Conservation (phyloP, 2,329 filamentous ascomycete species). For the Catunica adiposa region DNA sequence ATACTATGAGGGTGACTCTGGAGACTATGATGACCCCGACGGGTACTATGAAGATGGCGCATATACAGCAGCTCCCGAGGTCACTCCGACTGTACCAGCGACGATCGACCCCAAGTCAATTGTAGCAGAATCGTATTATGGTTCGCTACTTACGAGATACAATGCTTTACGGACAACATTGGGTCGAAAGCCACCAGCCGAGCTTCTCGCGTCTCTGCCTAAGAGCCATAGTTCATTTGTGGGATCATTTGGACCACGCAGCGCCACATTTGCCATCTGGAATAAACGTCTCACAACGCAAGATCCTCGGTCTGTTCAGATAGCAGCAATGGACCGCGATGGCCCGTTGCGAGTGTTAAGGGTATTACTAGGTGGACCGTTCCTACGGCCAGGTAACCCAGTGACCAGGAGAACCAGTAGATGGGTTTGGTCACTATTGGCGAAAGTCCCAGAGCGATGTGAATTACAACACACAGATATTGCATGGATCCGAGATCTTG, state of each 20-base stretch:
- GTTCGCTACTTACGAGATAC: slow-evolving; percentile 49
- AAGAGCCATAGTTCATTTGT: slow-evolving; percentile 39
- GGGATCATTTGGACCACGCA: slow-evolving; percentile 33
- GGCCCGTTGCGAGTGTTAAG: slow-evolving; percentile 50
- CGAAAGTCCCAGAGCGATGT: slow-evolving; percentile 55
- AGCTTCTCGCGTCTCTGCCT: slow-evolving; percentile 36
- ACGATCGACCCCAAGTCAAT: slow-evolving; percentile 23
- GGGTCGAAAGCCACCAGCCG: slow-evolving; percentile 34
- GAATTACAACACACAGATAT: slow-evolving; percentile 62
- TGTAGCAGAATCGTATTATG: slow-evolving; percentile 51
- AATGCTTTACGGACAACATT: slow-evolving; percentile 45
- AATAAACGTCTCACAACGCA: slow-evolving; percentile 32
- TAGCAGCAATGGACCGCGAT: slow-evolving; percentile 49
- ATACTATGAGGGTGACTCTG: slow-evolving; percentile 20
- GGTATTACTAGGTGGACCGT: slow-evolving; percentile 47
- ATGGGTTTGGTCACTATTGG: slow-evolving; percentile 77
- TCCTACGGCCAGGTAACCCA: slow-evolving; percentile 41
- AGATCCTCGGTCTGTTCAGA: slow-evolving; percentile 41
- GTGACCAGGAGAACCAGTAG: slow-evolving; percentile 52
- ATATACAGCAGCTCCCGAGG: slow-evolving; percentile 47
- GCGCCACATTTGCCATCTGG: slow-evolving; percentile 36
- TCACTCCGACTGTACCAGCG: slow-evolving; percentile 17
- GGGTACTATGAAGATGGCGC: slow-evolving; percentile 66
- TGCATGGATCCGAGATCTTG: slow-evolving; percentile 60
- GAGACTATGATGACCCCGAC: slow-evolving; percentile 32